Evolutionary conservation across 331 rosid genomes (phyloP), one percentile per base, ranked within the genome.

Genomic region (Phaseolus coccineus): DNA sequence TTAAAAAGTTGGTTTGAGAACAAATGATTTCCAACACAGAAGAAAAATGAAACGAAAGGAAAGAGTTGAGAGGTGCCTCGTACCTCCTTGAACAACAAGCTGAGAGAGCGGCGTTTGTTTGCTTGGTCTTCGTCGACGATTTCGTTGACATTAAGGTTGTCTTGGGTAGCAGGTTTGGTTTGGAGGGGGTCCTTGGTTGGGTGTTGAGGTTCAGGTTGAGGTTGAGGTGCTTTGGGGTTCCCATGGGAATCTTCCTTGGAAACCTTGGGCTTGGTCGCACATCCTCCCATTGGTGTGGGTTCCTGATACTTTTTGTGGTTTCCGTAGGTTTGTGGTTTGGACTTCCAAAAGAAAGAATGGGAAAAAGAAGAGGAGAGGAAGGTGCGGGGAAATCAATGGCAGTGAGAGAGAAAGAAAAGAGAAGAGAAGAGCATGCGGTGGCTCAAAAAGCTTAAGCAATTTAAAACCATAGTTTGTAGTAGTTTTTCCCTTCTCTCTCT

Each of bases 221-320:
- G 82, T n/a, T 62, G 37, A 3, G 80, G 83, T 15, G 67, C 77
- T 9, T 52, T 75, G 6, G 5, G 73, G 3, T 24, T 80, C 1
- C 16, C 63, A 4, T 22, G 76, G 4, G 59, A 33, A 6, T 61
- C 83, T 1, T 84, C 82, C 76, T 86, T 82, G 0, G 56, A 65
- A 9, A 86, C 92, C 85, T 83, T 87, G 0, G 97, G 94, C 78
- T 91, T 91, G 0, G 94, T 87, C 0, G 94, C 92, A 71, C 97
- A 91, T 57, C 86, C 97, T 56, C 97, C 97, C 97, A 91, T 91
- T 62, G 14, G 2, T 42, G 22, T n/a, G 6, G 6, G 3, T 28
- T 42, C 3, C 25, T 27, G 8, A 42, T 8, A 42, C 3, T 42
- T 42, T 8, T 42, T 2, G 47, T 42, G 8, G 11, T 63, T 1